Conservation (phyloP, 1,284 basidiomycete species). For the Gymnopus androsaceus region DNA sequence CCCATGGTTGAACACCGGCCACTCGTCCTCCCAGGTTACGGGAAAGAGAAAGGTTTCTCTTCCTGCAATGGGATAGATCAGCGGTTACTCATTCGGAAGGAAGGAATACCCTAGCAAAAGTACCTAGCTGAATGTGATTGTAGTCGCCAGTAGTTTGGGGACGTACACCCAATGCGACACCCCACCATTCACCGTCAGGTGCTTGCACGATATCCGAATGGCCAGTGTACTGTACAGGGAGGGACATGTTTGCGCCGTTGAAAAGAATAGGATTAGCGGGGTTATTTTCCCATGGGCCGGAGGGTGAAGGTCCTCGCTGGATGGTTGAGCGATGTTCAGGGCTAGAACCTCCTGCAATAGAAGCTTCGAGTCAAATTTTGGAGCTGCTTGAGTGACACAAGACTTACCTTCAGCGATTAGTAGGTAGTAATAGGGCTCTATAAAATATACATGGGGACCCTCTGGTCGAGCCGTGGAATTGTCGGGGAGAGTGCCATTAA, state of each 20-base stretch:
- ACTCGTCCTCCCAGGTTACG: slow-evolving; percentile 41
- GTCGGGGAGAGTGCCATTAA: slow-evolving; percentile 36
- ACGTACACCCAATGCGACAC: slow-evolving; percentile 43
- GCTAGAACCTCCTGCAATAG: slow-evolving; percentile 31
- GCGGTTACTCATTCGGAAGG: not conserved
- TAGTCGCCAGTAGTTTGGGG: slow-evolving; percentile 36
- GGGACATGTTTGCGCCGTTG: slow-evolving; percentile 36
- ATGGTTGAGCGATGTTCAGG: slow-evolving; percentile 37
- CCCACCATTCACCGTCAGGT: slow-evolving; percentile 42
- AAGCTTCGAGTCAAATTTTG: not conserved
- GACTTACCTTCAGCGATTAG: slow-evolving; percentile 42
- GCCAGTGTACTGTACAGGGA: slow-evolving; percentile 40
- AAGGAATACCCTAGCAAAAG: not conserved
- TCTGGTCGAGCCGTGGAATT: slow-evolving; percentile 36
- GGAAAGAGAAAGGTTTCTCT: slow-evolving; percentile 46
- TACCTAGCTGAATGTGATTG: slow-evolving; percentile 37
- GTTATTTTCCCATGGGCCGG: slow-evolving; percentile 43
- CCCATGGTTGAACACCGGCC: slow-evolving; percentile 39
- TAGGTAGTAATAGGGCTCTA: slow-evolving; percentile 43
- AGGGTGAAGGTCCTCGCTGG: slow-evolving; percentile 38
- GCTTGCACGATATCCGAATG: slow-evolving; percentile 43
- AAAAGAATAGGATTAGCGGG: slow-evolving; percentile 43
- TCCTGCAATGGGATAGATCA: slow-evolving; percentile 26
- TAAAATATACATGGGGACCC: slow-evolving; percentile 43
- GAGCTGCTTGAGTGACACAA: not conserved